phyloP scores from a whole-genome alignment of 768 basidiomycete genomes.

The Rhodosporidiobolus sp. region DNA sequence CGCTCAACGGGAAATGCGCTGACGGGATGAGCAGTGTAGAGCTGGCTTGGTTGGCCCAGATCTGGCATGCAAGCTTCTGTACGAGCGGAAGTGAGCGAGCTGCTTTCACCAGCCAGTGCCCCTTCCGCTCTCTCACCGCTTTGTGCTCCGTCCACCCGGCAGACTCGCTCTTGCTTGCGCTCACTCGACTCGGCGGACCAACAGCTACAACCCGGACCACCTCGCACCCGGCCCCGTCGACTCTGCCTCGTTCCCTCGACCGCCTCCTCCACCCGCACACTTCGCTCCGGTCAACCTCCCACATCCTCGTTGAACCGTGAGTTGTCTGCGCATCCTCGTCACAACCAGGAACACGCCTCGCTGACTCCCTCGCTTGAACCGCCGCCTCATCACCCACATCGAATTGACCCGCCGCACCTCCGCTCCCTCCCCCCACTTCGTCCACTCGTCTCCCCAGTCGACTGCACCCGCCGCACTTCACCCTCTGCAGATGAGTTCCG shows the following conservation, averaged over 20 bases:
- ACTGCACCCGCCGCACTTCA: neutral
- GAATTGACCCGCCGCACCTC: neutral
- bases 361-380: neutral
- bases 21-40: too few relatives aligned
- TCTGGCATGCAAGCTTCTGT: too few relatives aligned
- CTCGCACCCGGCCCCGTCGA: neutral
- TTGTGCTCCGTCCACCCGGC: neutral
- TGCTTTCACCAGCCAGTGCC: neutral
- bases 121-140: neutral
- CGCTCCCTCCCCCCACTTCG: neutral
- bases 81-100: too few relatives aligned
- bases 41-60: too few relatives aligned
- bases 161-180: neutral
- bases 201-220: neutral
- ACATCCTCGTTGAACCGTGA: too few relatives aligned
- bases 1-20: too few relatives aligned
- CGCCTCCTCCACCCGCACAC: neutral
- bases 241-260: neutral
- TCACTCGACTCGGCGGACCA: neutral
- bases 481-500: constrained; percentile 16
- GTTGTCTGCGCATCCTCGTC: neutral
- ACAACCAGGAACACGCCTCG: neutral
- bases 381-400: too few relatives aligned
- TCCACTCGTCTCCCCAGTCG: neutral
- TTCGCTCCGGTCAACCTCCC: neutral